Evolutionary conservation across 805 yeast species (phyloP).

Genomic region (Candida hungchunana): DNA sequence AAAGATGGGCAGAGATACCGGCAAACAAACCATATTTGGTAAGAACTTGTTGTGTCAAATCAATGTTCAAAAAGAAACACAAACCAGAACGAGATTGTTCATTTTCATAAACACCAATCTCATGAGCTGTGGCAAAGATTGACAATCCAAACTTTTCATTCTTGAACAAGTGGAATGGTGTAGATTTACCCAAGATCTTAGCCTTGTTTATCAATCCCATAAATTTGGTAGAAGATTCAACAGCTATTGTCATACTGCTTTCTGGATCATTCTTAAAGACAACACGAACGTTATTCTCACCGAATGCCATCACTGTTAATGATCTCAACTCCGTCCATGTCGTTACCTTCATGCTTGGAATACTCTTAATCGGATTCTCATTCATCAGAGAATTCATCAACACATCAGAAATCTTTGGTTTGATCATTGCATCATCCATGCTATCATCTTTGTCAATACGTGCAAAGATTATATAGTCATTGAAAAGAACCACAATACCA

Average conservation of each 20-base stretch:
- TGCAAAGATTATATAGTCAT: slow-evolving; percentile 71
- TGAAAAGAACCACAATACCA: slow-evolving; percentile 70
- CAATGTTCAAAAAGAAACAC: slow-evolving; percentile 60
- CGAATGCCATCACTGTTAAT: slow-evolving; percentile 44
- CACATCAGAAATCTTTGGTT: slow-evolving; percentile 69
- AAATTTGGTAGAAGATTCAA: slow-evolving; percentile 35
- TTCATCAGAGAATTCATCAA: slow-evolving; percentile 88
- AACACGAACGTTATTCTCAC: slow-evolving; percentile 28
- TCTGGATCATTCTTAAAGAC: slow-evolving; percentile 24
- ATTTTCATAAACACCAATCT: slow-evolving; percentile 40
- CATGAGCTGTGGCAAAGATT: slow-evolving; percentile 70
- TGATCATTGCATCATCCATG: slow-evolving; percentile 19
- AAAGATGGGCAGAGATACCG: slow-evolving; percentile 44
- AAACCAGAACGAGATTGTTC: slow-evolving; percentile 62
- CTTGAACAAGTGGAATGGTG: slow-evolving; percentile 83
- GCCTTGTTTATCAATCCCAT: slow-evolving; percentile 63
- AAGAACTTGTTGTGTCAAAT: slow-evolving; percentile 36
- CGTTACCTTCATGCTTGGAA: slow-evolving; percentile 67
- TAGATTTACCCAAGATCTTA: slow-evolving; percentile 66
- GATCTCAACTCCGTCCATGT: slow-evolving; percentile 63
- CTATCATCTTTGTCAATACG: slow-evolving; percentile 35
- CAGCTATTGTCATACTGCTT: slow-evolving; percentile 20
- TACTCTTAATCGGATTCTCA: slow-evolving; percentile 66
- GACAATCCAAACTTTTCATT: slow-evolving; percentile 35
- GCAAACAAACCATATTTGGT: slow-evolving; percentile 36